Evolutionary conservation across 2,329 filamentous ascomycete species (phyloP), one percentile per base, ranked within the genome.

Genomic region (Alternaria gaisen): DNA sequence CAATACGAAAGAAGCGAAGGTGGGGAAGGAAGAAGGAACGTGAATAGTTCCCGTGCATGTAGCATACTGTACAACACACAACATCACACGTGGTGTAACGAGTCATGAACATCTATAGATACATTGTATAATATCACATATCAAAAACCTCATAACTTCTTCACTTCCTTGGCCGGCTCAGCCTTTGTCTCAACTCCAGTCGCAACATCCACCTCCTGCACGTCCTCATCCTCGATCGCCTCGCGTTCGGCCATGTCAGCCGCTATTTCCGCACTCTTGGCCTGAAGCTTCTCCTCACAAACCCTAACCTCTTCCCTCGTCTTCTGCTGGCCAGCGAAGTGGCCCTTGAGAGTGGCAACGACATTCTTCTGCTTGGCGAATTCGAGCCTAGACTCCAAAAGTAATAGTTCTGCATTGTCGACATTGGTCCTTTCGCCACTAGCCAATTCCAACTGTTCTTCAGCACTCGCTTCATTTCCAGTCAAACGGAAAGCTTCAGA

Each of bases 391-490:
- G 63, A 62, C 10, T 63, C 54, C 11, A 70, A 44, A 40, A 64
- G 24, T 11, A 62, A 38, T n/a, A 63, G 10, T 24, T 71, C 65
- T 2, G 61, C 32, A 4, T 44, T 53, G 12, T 67, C 64, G n/a
- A 72, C 60, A 16, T 63, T 62, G 1, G 54, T 65, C 12, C 69
- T 58, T 52, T 70, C 62, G 2, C 47, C 43, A 12, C 68, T 66
- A 5, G 70, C 70, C 4, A 60, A n/a, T 7, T 51, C 62, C 1
- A 67, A 52, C 6, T 61, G 46, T 1, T 66, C 43, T 22, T 68
- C 59, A 7, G 65, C 63, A 3, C 38, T 61, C 3, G 26, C 56
- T 1, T 53, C 59, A 2, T 71, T 47, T 28, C 69, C 67, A 3
- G 40, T 41, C 0, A 72, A 56, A 2, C 40, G 41, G 3, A 64